A percentile compares a stretch with the other conserved stretches of the same genome.
These are phyloP conservation scores for Vaccinium vitisidaea DNA, from an alignment of 148 eudicot species.

Conservation along the genomic window DNA sequence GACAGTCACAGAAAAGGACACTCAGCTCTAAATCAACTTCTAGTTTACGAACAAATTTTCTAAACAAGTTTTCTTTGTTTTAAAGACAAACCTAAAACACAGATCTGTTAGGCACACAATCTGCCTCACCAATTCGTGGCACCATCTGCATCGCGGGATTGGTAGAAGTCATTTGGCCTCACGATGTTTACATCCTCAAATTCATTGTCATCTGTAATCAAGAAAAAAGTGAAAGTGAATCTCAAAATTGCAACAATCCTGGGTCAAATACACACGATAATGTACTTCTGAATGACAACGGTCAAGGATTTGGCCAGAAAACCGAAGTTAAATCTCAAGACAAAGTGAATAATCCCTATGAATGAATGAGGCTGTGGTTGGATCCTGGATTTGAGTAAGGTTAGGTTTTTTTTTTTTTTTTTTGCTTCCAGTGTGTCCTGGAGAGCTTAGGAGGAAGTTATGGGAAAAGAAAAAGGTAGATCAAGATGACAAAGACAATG, in stretches of 20 bases:
- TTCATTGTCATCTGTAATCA: slow-evolving; percentile 70
- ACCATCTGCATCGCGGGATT: slow-evolving; percentile 63
- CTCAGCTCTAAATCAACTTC: no score
- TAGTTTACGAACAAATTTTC: no score
- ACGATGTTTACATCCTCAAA: slow-evolving; percentile 84
- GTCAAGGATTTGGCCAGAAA: no score
- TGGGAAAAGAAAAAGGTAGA: background rate
- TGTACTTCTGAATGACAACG: background rate
- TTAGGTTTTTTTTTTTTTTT: background rate
- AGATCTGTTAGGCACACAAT: background rate
- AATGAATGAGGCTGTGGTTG: background rate
- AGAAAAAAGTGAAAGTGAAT: slow-evolving; percentile 15
- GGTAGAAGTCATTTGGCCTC: slow-evolving; percentile 66
- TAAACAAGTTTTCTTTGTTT: background rate
- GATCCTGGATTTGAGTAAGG: background rate
- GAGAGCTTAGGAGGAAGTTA: background rate
- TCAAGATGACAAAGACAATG: background rate
- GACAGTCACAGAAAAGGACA: no score
- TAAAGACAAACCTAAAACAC: background rate
- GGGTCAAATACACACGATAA: background rate
- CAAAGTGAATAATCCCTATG: background rate
- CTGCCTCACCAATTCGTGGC: slow-evolving; percentile 43
- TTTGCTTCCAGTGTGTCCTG: background rate
- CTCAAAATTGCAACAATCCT: background rate
- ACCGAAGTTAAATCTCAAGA: background rate